A percentile compares a stretch with the other conserved stretches of the same genome.
Conservation (phyloP, 805 yeast genomes). For the Starmerella apis region DNA sequence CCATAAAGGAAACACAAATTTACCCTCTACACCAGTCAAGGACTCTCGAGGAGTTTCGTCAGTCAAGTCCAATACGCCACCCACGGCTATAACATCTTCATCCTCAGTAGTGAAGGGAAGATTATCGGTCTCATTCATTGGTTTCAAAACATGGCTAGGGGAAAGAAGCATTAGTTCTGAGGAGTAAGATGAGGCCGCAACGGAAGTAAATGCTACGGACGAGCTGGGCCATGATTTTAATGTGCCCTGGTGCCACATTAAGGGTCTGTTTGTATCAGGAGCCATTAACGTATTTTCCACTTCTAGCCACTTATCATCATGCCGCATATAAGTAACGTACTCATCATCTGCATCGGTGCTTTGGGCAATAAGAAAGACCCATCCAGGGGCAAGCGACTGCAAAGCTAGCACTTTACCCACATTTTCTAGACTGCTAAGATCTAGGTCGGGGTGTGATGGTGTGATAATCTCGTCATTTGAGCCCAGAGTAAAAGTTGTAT, state of each 20-base stretch:
- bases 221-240: slow-evolving; percentile 8
- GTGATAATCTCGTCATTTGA: not conserved
- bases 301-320: slow-evolving; percentile 2
- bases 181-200: slow-evolving; percentile 21
- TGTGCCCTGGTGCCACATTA: slow-evolving; percentile 16
- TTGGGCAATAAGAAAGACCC: slow-evolving; percentile 1
- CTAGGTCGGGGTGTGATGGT: not conserved
- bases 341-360: slow-evolving; percentile 5
- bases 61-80: slow-evolving; percentile 17
- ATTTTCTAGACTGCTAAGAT: not conserved
- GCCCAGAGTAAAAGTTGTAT: not conserved
- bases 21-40: slow-evolving; percentile 16
- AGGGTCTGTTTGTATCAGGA: slow-evolving; percentile 6
- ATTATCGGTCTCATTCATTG: slow-evolving; percentile 15
- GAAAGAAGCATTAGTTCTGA: slow-evolving; percentile 15
- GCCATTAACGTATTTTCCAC: slow-evolving; percentile 6
- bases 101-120: slow-evolving; percentile 22
- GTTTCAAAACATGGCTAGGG: not conserved
- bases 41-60: not conserved
- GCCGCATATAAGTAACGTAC: slow-evolving; percentile 1
- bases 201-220: not conserved
- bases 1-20: slow-evolving; percentile 17
- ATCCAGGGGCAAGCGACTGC: not conserved
- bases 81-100: slow-evolving; percentile 20
- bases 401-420: not conserved